These are phyloP conservation scores for Beverwykella pulmonaria DNA, from an alignment of 495 filamentous ascomycete genomes.

Conservation along the genomic window DNA sequence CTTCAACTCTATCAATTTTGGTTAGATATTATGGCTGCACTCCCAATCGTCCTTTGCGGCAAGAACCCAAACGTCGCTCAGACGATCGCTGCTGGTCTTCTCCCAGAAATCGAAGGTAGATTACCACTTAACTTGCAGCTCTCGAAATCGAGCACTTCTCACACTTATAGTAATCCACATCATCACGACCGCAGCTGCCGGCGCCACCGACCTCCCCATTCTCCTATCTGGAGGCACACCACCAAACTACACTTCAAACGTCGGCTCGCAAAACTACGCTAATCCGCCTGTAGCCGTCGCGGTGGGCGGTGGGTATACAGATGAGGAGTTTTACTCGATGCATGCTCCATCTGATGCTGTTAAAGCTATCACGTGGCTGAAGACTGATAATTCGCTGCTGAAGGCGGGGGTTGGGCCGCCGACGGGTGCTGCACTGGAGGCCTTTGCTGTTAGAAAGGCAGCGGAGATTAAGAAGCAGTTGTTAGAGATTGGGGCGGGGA, in stretches of 20 bases:
- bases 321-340: slow-evolving; percentile 39
- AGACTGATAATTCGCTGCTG: slow-evolving; percentile 39
- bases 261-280: slow-evolving; percentile 44
- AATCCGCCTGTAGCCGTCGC: slow-evolving; percentile 41
- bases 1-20: too few relatives aligned
- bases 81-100: background rate
- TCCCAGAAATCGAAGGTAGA: background rate
- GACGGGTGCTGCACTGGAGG: background rate
- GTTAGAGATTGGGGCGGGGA: too few relatives aligned
- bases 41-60: background rate
- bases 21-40: background rate
- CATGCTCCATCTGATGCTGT: slow-evolving; percentile 34
- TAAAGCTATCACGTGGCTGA: slow-evolving; percentile 44
- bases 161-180: slow-evolving; percentile 27
- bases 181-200: background rate
- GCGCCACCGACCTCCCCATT: slow-evolving; percentile 6
- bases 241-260: slow-evolving; percentile 1
- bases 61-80: background rate
- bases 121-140: background rate
- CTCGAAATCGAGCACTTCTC: background rate
- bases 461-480: background rate
- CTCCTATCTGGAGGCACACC: background rate
- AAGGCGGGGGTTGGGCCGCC: background rate
- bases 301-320: slow-evolving; percentile 43
- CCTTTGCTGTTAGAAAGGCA: background rate